These are phyloP conservation scores for Lactarius pseudohatsudake DNA, from an alignment of 768 basidiomycete species.

Conservation along the genomic window DNA sequence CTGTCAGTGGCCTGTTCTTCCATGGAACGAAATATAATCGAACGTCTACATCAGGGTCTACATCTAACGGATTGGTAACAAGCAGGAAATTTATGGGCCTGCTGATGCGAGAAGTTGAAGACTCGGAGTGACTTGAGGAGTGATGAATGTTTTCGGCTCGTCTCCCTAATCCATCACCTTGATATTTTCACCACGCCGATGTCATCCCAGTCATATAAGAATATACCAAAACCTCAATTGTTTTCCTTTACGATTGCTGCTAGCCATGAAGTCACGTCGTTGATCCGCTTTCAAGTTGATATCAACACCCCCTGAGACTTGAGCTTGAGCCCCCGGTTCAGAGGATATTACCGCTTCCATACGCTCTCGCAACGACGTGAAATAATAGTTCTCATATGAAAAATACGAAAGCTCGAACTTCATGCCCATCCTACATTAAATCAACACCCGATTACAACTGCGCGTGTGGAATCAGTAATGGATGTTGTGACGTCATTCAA, in stretches of 20 bases:
- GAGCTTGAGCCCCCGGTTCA: too few relatives aligned
- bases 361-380: neutral
- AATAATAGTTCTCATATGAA: neutral
- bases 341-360: too few relatives aligned
- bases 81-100: neutral
- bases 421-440: neutral
- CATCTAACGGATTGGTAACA: neutral
- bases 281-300: too few relatives aligned
- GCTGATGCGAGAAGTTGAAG: too few relatives aligned
- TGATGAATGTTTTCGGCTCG: neutral
- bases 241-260: too few relatives aligned
- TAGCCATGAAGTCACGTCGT: too few relatives aligned
- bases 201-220: too few relatives aligned
- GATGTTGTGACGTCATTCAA: neutral
- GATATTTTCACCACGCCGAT: neutral
- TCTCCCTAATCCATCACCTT: neutral
- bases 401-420: neutral
- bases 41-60: neutral
- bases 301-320: too few relatives aligned
- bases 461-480: neutral
- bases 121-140: too few relatives aligned
- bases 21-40: neutral
- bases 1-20: neutral
- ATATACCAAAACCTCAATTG: too few relatives aligned
- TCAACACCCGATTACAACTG: neutral